phyloP scores from a whole-genome alignment of 306 rosid species.

The Citrullus mucosospermus region DNA sequence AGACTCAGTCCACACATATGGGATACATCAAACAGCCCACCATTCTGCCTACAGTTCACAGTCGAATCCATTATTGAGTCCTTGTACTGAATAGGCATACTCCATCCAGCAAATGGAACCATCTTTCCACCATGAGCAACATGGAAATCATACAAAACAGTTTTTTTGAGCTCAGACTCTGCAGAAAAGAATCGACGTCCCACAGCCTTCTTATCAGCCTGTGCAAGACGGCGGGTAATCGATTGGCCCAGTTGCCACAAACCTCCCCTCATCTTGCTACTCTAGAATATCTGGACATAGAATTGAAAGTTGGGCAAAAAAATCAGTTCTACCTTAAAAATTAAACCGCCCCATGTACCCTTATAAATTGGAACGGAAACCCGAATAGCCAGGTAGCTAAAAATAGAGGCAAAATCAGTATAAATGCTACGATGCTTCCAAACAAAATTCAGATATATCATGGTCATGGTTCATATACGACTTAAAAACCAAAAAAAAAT shows the following conservation, averaged over 20 bases:
- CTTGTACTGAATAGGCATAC: slow-evolving; percentile 94
- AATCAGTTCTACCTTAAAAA: background rate
- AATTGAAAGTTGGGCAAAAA: background rate
- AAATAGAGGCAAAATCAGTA: background rate
- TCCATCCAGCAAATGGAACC: slow-evolving; percentile 98
- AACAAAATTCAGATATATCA: background rate
- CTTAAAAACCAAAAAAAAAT: background rate
- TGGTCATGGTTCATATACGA: background rate
- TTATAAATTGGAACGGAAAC: background rate
- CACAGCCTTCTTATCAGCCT: slow-evolving; percentile 63
- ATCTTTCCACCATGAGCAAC: slow-evolving; percentile 84
- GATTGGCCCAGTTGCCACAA: slow-evolving; percentile 82
- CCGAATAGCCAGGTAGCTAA: background rate
- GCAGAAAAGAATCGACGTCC: slow-evolving; percentile 52
- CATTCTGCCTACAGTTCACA: slow-evolving; percentile 70
- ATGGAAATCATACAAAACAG: slow-evolving; percentile 75
- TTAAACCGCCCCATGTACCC: background rate
- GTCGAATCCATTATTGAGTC: slow-evolving; percentile 93
- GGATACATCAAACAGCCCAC: slow-evolving; percentile 75
- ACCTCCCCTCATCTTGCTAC: slow-evolving; percentile 51
- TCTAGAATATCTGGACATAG: slow-evolving; percentile 11
- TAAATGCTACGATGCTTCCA: background rate
- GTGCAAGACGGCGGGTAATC: slow-evolving; percentile 68
- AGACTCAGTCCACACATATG: slow-evolving; percentile 94
- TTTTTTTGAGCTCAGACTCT: slow-evolving; percentile 76